Percentiles rank a stretch among this genome's conserved stretches.
phyloP scores from a whole-genome alignment of 2,329 filamentous ascomycete genomes.

The Diaporthe vexans region DNA sequence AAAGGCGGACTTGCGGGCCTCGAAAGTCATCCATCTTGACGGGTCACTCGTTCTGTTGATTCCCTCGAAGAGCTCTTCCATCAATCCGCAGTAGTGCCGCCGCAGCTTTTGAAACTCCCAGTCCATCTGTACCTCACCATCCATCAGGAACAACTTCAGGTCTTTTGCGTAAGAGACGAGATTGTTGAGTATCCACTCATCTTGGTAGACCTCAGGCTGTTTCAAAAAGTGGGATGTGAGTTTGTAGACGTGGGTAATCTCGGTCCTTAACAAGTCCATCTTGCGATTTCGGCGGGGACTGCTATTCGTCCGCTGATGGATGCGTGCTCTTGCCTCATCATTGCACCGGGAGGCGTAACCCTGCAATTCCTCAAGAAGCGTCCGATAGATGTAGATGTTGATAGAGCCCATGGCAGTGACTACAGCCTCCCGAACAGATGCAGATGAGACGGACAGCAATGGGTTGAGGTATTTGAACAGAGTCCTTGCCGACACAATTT shows the following conservation, averaged over 20 bases:
- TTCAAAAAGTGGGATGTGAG: conserved; percentile 91
- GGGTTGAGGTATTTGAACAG: conserved; percentile 94
- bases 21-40: conserved; percentile 96
- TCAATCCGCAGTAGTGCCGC: conserved; percentile 92
- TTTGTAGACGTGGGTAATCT: conserved; percentile 97
- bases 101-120: conserved; percentile 94
- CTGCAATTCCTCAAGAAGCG: conserved; percentile 89
- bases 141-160: conserved; percentile 93
- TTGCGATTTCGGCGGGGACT: conserved; percentile 84
- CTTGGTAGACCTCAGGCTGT: conserved; percentile 81
- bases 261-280: conserved; percentile 89
- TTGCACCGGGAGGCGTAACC: conserved; percentile 88
- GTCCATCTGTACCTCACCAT: conserved; percentile 93
- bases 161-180: conserved; percentile 92
- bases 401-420: conserved; percentile 94
- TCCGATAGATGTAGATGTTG: conserved; percentile 93
- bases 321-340: conserved; percentile 86
- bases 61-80: conserved; percentile 93
- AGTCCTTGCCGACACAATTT: conserved; percentile 88
- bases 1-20: conserved; percentile 94
- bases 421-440: conserved; percentile 88
- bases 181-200: conserved; percentile 92
- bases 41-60: conserved; percentile 89
- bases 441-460: conserved; percentile 83
- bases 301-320: conserved; percentile 89